phyloP scores from a whole-genome alignment of 768 basidiomycete genomes.

The Boletus bicolor region DNA sequence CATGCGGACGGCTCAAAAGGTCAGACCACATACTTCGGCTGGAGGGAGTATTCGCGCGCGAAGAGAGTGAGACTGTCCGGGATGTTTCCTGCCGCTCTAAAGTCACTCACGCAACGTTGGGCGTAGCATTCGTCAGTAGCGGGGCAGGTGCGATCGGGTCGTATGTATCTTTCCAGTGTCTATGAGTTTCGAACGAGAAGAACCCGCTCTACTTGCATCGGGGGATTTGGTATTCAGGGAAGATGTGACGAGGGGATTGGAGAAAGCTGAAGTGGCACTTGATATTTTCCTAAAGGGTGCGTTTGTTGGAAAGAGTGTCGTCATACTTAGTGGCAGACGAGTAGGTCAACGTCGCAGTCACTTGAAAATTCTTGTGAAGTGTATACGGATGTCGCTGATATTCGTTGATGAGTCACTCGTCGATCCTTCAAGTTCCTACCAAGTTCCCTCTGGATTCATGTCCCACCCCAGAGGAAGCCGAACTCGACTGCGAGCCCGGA shows the following conservation, averaged over 20 bases:
- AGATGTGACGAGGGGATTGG: slow-evolving; percentile 44
- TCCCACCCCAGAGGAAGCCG: no score
- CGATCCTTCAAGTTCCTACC: not conserved
- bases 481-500: no score
- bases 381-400: not conserved
- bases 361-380: not conserved
- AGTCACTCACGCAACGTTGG: no score
- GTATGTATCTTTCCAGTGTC: not conserved
- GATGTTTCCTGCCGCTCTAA: not conserved
- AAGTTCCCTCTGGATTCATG: not conserved
- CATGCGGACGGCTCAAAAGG: not conserved
- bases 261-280: slow-evolving; percentile 21
- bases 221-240: slow-evolving; percentile 32
- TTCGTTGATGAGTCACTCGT: not conserved
- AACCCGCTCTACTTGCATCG: no score
- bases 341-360: not conserved
- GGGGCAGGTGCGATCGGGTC: not conserved
- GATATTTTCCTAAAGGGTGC: slow-evolving; percentile 7
- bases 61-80: not conserved
- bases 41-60: not conserved
- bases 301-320: slow-evolving; percentile 7
- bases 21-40: not conserved
- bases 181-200: not conserved
- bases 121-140: not conserved
- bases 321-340: slow-evolving; percentile 1